phyloP scores from a whole-genome alignment of 495 filamentous ascomycete genomes.

The Pyrenopolyporus hunteri region DNA sequence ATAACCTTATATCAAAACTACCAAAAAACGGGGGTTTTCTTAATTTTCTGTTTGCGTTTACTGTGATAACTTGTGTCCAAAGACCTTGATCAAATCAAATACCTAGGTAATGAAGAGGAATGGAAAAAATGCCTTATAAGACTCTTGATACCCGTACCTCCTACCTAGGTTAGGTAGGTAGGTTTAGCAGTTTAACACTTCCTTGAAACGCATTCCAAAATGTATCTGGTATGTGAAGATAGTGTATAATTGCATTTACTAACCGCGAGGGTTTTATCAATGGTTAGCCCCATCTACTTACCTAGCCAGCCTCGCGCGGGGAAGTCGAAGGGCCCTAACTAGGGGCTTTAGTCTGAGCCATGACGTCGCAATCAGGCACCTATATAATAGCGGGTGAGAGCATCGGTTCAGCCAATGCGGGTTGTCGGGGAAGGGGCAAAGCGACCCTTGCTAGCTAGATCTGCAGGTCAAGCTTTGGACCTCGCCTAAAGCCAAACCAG shows the following conservation, averaged over 20 bases:
- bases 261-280: constrained; percentile 1
- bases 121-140: too few relatives aligned
- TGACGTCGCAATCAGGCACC: constrained; percentile 17
- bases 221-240: too few relatives aligned
- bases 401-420: constrained; percentile 3
- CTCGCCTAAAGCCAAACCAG: constrained; percentile 9
- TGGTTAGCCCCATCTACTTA: not conserved
- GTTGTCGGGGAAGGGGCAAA: too few relatives aligned
- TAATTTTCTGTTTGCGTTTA: too few relatives aligned
- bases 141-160: too few relatives aligned
- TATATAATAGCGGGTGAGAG: not conserved
- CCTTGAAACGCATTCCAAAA: too few relatives aligned
- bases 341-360: constrained; percentile 7
- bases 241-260: too few relatives aligned
- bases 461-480: constrained; percentile 18
- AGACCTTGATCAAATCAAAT: too few relatives aligned
- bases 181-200: too few relatives aligned
- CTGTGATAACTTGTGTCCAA: not conserved
- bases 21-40: constrained; percentile 25
- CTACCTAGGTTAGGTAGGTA: too few relatives aligned
- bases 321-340: not conserved
- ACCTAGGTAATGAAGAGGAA: too few relatives aligned
- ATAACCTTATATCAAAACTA: constrained; percentile 6
- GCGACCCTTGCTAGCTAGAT: constrained; percentile 5
- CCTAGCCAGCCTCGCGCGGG: not conserved